Evolutionary conservation across 495 filamentous ascomycete species (phyloP).

Genomic region (Physcia stellaris): DNA sequence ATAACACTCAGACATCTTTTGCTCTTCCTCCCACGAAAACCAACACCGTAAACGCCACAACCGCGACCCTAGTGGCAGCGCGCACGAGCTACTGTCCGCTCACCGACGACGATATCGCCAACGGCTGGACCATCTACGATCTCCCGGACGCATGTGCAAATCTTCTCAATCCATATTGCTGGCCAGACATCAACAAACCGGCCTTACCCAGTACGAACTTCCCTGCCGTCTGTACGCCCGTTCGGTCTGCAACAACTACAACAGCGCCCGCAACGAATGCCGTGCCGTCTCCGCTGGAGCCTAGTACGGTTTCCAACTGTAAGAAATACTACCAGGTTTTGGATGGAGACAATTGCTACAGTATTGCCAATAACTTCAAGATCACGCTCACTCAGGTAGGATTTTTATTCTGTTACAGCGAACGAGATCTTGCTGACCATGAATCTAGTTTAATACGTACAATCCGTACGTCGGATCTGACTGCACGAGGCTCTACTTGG

Average conservation of each 20-base stretch:
- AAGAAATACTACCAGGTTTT: slow-evolving; percentile 14
- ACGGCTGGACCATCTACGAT: slow-evolving; percentile 1
- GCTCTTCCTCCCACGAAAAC: not conserved
- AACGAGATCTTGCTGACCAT: not conserved
- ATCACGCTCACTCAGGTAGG: slow-evolving; percentile 9
- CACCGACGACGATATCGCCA: not conserved
- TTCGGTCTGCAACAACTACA: slow-evolving; percentile 4
- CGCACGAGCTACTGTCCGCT: slow-evolving; percentile 3
- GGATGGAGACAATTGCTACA: slow-evolving; percentile 15
- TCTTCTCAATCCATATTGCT: slow-evolving; percentile 4
- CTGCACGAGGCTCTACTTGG: slow-evolving; percentile 8
- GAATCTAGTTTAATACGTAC: slow-evolving; percentile 13
- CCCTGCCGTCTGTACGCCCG: slow-evolving; percentile 4
- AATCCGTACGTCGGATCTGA: slow-evolving; percentile 16
- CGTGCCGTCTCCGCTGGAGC: slow-evolving; percentile 14
- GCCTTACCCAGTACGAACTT: not conserved
- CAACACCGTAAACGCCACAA: not conserved
- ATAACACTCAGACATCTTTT: slow-evolving; percentile 5
- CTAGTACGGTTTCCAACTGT: slow-evolving; percentile 15
- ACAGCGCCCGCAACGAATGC: slow-evolving; percentile 4
- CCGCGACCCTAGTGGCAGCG: not conserved
- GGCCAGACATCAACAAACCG: slow-evolving; percentile 1
- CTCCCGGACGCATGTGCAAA: slow-evolving; percentile 1
- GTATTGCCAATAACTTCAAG: slow-evolving; percentile 11
- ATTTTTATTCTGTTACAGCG: not conserved